Evolutionary conservation across 2,329 filamentous ascomycete genomes (phyloP).

Genomic region (Sporothrix luriei): DNA sequence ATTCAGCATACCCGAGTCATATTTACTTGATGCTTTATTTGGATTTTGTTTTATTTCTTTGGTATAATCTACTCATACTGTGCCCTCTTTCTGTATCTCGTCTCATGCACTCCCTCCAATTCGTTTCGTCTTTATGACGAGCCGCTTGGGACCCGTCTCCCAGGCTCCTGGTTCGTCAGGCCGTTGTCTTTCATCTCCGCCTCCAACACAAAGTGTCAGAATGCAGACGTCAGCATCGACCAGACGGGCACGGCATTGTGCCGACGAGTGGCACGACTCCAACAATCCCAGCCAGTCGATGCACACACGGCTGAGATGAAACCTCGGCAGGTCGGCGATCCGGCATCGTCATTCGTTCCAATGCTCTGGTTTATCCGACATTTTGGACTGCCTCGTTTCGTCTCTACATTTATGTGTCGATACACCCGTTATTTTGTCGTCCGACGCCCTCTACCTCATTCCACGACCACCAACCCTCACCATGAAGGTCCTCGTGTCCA

Average conservation of each 20-base stretch:
- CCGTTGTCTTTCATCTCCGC: background rate
- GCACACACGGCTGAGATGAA: slow-evolving; percentile 28
- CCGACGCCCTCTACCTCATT: too few species aligned
- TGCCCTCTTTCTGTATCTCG: too few species aligned
- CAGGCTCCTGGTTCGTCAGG: slow-evolving; percentile 11
- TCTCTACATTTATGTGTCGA: background rate
- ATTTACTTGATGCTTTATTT: slow-evolving; percentile 35
- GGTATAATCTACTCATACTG: too few species aligned
- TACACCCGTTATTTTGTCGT: background rate
- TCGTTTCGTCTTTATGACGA: background rate
- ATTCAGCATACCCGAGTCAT: background rate
- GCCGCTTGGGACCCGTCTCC: background rate
- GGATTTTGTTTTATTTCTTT: background rate
- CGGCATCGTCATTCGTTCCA: background rate
- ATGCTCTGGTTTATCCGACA: background rate
- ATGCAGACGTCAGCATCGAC: background rate
- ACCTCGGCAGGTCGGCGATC: slow-evolving; percentile 17
- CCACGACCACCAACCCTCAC: background rate
- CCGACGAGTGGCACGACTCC: background rate
- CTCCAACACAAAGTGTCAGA: background rate
- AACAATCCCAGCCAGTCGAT: background rate
- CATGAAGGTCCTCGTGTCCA: slow-evolving; percentile 47
- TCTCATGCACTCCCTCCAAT: too few species aligned
- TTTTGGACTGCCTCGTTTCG: background rate
- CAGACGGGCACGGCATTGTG: slow-evolving; percentile 19